These are phyloP conservation scores for Aeschynomene evenia DNA, from an alignment of 306 rosid genomes.

Conservation along the genomic window DNA sequence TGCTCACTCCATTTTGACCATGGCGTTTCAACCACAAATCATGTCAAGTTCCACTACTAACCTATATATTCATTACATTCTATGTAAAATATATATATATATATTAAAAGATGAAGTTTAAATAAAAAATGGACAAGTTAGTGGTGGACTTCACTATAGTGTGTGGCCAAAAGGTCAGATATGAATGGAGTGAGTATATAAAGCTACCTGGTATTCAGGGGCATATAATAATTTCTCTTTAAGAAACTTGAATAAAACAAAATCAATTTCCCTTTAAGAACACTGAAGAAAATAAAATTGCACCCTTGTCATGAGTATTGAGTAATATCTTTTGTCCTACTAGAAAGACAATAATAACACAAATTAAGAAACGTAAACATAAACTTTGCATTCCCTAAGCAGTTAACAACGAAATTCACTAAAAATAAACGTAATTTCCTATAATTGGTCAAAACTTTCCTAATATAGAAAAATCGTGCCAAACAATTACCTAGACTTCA, in stretches of 20 bases:
- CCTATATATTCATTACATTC: background rate
- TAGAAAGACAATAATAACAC: background rate
- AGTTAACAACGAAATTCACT: background rate
- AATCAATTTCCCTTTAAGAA: too few relatives aligned
- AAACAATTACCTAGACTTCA: background rate
- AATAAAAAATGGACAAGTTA: too few relatives aligned
- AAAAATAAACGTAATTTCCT: background rate
- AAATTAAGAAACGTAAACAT: background rate
- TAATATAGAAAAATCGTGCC: background rate
- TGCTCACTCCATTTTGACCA: background rate
- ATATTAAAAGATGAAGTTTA: too few relatives aligned
- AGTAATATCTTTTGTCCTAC: background rate
- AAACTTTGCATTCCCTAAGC: background rate
- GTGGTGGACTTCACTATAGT: too few relatives aligned
- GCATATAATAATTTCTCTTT: too few relatives aligned
- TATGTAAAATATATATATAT: too few relatives aligned
- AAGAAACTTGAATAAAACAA: too few relatives aligned
- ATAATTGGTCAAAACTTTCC: background rate
- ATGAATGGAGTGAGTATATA: too few relatives aligned
- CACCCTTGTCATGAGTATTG: background rate
- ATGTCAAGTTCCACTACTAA: background rate
- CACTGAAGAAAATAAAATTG: background rate
- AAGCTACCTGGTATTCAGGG: too few relatives aligned
- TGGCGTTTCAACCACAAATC: background rate
- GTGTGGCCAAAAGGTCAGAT: too few relatives aligned